A percentile compares a stretch with the other conserved stretches of the same genome.
Evolutionary conservation across 495 filamentous ascomycete species (phyloP).

Genomic region (Tuber brumale): DNA sequence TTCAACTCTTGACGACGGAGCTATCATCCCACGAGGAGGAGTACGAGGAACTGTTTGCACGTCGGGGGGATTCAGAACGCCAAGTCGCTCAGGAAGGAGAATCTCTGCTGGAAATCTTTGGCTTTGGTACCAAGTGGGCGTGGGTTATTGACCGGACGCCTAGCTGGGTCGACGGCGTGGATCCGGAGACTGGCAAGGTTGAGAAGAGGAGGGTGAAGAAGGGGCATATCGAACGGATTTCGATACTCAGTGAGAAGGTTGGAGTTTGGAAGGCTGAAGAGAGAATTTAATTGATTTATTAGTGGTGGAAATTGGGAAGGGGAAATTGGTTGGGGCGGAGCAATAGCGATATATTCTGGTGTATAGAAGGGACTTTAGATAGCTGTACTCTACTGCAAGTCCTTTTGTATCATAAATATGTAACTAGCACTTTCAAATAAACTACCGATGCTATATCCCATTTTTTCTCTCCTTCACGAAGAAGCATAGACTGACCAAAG

Average conservation of each 20-base stretch:
- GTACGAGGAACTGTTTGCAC: slow-evolving; percentile 6
- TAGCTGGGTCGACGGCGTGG: slow-evolving; percentile 6
- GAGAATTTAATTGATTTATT: slow-evolving; percentile 6
- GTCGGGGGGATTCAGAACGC: background rate
- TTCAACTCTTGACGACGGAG: slow-evolving; percentile 17
- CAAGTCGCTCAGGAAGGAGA: slow-evolving; percentile 17
- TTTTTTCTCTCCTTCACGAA: background rate
- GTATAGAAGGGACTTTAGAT: background rate
- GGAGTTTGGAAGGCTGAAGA: slow-evolving; percentile 29
- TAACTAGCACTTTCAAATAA: background rate
- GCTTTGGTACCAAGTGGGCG: slow-evolving; percentile 3
- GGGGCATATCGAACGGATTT: slow-evolving; percentile 12
- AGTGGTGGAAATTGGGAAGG: background rate
- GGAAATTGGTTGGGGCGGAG: background rate
- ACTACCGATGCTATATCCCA: background rate
- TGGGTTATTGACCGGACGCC: slow-evolving; percentile 10
- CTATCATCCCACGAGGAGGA: slow-evolving; percentile 12
- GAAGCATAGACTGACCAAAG: background rate
- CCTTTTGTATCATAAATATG: background rate
- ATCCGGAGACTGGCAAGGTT: background rate
- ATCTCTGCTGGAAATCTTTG: slow-evolving; percentile 19
- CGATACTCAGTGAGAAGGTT: slow-evolving; percentile 17
- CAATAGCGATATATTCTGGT: slow-evolving; percentile 6
- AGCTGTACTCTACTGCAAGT: background rate
- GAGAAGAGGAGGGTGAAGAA: background rate